Conservation (phyloP, 2,329 filamentous ascomycete genomes). For the Talaromyces islandicus region DNA sequence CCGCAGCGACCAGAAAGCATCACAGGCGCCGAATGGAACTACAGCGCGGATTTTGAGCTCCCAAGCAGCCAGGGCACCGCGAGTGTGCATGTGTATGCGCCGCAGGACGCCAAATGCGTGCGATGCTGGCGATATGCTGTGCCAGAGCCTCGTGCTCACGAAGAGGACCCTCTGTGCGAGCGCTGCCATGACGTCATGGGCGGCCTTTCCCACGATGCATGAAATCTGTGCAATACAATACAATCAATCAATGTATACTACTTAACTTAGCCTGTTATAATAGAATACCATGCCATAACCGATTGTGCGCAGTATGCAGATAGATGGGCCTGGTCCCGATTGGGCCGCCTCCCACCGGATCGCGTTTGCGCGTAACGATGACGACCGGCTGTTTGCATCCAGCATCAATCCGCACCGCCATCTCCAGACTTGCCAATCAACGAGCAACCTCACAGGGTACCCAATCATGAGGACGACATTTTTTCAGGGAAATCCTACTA, state of each 20-base stretch:
- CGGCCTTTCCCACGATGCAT: constrained; percentile 20
- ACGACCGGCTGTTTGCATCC: neutral
- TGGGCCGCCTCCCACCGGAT: neutral
- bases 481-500: neutral
- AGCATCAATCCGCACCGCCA: neutral
- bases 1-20: constrained; percentile 20
- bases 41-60: constrained; percentile 36
- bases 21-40: constrained; percentile 35
- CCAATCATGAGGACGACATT: neutral
- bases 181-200: constrained; percentile 65
- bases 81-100: constrained; percentile 39
- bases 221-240: neutral
- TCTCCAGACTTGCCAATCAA: neutral
- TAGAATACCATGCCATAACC: neutral
- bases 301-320: neutral
- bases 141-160: constrained; percentile 27
- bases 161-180: constrained; percentile 60
- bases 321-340: neutral
- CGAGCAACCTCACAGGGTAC: neutral
- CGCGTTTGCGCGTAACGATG: constrained; percentile 2
- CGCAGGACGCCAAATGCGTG: constrained; percentile 63
- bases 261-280: neutral
- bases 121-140: constrained; percentile 86
- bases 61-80: constrained; percentile 23
- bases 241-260: neutral